These are phyloP conservation scores for Amphicarpaea edgeworthii DNA, from an alignment of 306 rosid species.

Conservation along the genomic window DNA sequence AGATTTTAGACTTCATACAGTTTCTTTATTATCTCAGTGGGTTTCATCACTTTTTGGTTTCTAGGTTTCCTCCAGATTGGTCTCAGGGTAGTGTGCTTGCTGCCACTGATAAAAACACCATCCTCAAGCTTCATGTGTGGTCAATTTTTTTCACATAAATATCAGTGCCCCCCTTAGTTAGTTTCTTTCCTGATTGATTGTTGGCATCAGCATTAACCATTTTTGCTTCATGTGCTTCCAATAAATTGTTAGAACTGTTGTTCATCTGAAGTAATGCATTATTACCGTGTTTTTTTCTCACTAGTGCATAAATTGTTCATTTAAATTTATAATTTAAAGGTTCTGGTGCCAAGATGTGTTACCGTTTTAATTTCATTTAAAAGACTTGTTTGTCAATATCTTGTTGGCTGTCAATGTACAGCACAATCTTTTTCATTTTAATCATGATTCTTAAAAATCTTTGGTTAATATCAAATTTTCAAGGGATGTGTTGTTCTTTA, in stretches of 20 bases:
- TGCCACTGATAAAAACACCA: constrained; percentile 52
- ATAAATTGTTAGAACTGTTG: constrained; percentile 14
- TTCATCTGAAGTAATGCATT: constrained; percentile 9
- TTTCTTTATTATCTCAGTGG: constrained; percentile 62
- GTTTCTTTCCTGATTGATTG: constrained; percentile 25
- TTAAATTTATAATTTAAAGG: constrained; percentile 11
- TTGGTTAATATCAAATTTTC: constrained; percentile 27
- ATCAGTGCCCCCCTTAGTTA: neutral
- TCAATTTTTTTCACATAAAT: constrained; percentile 11
- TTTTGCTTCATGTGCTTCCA: constrained; percentile 13
- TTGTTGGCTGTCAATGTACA: constrained; percentile 22
- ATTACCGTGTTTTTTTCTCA: constrained; percentile 23
- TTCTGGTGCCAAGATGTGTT: neutral
- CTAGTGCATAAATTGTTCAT: neutral
- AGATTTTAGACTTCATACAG: constrained; percentile 58
- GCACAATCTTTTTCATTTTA: neutral
- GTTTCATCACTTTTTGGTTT: constrained; percentile 74
- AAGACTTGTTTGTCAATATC: constrained; percentile 15
- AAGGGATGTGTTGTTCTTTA: constrained; percentile 41
- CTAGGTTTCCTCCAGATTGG: constrained; percentile 70
- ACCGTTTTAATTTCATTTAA: neutral
- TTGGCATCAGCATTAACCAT: neutral
- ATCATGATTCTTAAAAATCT: constrained; percentile 27
- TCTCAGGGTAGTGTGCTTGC: constrained; percentile 66
- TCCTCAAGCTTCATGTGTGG: constrained; percentile 66